A percentile compares a stretch with the other conserved stretches of the same genome.
Evolutionary conservation across 257 asterid species (phyloP).

Genomic region (Cruciata laevipes): DNA sequence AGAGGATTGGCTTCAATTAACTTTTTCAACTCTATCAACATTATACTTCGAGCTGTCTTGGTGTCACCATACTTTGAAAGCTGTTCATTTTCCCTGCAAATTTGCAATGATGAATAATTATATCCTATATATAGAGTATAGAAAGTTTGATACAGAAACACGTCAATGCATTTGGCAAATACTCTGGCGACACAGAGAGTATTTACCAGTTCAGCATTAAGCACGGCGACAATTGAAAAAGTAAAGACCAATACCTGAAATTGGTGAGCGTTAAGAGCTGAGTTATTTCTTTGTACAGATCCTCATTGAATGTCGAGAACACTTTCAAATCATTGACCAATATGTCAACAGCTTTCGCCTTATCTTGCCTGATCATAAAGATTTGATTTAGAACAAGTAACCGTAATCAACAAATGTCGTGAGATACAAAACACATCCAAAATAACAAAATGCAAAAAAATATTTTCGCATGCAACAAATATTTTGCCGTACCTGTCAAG

Average conservation of each 20-base stretch:
- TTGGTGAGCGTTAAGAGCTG: constrained; percentile 77
- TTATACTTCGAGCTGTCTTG: constrained; percentile 93
- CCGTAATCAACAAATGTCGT: neutral
- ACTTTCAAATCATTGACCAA: constrained; percentile 84
- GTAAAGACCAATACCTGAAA: constrained; percentile 57
- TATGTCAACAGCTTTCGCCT: constrained; percentile 86
- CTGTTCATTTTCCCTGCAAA: constrained; percentile 94
- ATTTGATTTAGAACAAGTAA: neutral
- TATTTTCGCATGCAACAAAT: too few relatives aligned
- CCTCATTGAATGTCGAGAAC: constrained; percentile 84
- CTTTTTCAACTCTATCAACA: constrained; percentile 92
- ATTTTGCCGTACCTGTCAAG: constrained; percentile 61
- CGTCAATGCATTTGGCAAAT: neutral
- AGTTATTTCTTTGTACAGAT: constrained; percentile 84
- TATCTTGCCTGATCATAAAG: constrained; percentile 61
- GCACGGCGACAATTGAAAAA: neutral
- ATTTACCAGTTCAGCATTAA: neutral
- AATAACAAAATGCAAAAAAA: neutral
- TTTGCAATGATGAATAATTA: constrained; percentile 6
- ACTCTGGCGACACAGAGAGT: neutral
- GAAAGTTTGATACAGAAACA: neutral
- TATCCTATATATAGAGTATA: neutral
- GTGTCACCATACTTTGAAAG: constrained; percentile 96
- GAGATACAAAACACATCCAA: neutral
- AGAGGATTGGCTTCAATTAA: constrained; percentile 95